Conservation (phyloP, 768 basidiomycete genomes). For the Pisolithus albus region DNA sequence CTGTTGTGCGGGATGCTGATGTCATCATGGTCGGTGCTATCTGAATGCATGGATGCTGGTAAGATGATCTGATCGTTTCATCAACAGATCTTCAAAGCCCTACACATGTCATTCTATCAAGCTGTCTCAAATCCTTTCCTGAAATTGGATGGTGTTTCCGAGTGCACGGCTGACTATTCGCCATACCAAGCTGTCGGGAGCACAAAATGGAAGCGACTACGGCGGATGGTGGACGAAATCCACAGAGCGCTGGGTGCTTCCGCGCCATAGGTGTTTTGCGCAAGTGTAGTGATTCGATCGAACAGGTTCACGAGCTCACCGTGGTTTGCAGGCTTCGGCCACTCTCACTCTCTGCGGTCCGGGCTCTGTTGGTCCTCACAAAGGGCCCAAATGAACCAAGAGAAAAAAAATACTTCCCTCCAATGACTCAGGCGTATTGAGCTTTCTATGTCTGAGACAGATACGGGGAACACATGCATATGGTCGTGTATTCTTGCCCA, state of each 20-base stretch:
- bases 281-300: background rate
- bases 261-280: conserved; percentile 12
- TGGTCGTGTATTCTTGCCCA: background rate
- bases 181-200: conserved; percentile 55
- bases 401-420: conserved; percentile 53
- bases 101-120: conserved; percentile 83
- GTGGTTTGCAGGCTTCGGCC: conserved; percentile 23
- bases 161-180: conserved; percentile 44
- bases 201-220: conserved; percentile 63
- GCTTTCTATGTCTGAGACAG: conserved; percentile 76
- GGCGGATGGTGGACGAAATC: conserved; percentile 69
- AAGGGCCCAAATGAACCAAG: conserved; percentile 41
- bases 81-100: conserved; percentile 73
- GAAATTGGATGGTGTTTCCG: conserved; percentile 47
- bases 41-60: no score
- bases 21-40: conserved; percentile 54
- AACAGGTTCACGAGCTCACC: conserved; percentile 20
- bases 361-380: conserved; percentile 6
- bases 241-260: conserved; percentile 48
- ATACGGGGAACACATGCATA: conserved; percentile 66
- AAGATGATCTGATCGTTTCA: background rate
- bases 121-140: conserved; percentile 85
- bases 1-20: conserved; percentile 75
- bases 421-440: conserved; percentile 77
- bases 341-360: conserved; percentile 14